Conservation (phyloP, 805 yeast genomes). For the Monosporozyma aerobia region DNA sequence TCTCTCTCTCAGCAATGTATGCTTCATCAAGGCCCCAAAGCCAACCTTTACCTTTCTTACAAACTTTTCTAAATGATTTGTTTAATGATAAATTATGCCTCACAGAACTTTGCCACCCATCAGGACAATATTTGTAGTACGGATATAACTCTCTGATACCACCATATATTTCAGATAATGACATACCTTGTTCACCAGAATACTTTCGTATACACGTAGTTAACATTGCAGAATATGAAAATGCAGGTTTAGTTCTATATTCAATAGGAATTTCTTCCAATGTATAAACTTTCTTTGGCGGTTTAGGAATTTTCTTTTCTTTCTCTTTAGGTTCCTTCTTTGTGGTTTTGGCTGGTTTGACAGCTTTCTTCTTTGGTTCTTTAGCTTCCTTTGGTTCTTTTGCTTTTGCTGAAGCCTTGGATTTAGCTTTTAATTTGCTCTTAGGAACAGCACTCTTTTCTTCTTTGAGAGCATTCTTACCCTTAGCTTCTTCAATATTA, state of each 20-base stretch:
- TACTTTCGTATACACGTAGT: slow-evolving; percentile 66
- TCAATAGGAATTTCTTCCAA: slow-evolving; percentile 84
- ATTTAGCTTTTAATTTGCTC: neutral
- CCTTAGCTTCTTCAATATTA: neutral
- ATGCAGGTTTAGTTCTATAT: slow-evolving; percentile 73
- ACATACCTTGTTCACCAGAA: slow-evolving; percentile 64
- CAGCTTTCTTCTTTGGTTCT: slow-evolving; percentile 8
- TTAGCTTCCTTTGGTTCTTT: slow-evolving; percentile 1
- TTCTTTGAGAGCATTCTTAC: slow-evolving; percentile 6
- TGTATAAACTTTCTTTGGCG: slow-evolving; percentile 55
- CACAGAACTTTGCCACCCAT: slow-evolving; percentile 96
- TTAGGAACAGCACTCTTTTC: neutral
- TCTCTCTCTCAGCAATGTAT: slow-evolving; percentile 74
- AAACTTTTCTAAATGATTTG: slow-evolving; percentile 72
- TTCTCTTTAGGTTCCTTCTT: slow-evolving; percentile 32
- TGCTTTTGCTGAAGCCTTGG: slow-evolving; percentile 5
- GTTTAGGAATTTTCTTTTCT: slow-evolving; percentile 41
- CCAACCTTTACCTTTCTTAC: slow-evolving; percentile 91
- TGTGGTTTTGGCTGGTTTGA: slow-evolving; percentile 17
- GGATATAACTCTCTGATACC: slow-evolving; percentile 85
- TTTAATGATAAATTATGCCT: slow-evolving; percentile 82
- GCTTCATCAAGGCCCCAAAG: slow-evolving; percentile 87
- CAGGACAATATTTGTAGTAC: slow-evolving; percentile 85
- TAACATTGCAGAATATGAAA: slow-evolving; percentile 72
- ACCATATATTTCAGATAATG: slow-evolving; percentile 74